Base-by-base conservation (phyloP, 352 stramenopile species). In the Pythium volutum region DNA sequence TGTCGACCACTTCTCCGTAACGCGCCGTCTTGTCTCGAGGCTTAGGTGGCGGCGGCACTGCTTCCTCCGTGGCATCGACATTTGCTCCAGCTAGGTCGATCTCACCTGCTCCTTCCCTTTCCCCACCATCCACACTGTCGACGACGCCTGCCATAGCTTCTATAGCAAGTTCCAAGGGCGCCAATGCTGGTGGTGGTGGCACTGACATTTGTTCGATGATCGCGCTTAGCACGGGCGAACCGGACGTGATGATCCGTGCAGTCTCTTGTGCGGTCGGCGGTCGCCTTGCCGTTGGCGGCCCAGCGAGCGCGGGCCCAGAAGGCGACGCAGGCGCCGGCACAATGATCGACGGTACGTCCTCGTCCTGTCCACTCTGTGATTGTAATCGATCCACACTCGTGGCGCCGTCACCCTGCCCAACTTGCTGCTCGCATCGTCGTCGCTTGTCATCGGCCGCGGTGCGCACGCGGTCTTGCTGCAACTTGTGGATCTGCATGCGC, bases 401-500 rank as follows among this genome's bases (percentile, higher is more conserved):
- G 6, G 11, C 33, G 18, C 15, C 18, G 2, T 41, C 46, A 11
- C 34, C 46, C 29, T 64, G 53, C 23, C n/a, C n/a, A n/a, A n/a
- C n/a, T n/a, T 38, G 47, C 23, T 76, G 58, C 31, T 62, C 26
- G 27, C 62, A 34, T 3, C 36, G 36, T 18, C 50, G 53, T 1
- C 41, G 42, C 51, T 55, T 62, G 20, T 66, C 55, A 1, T 36
- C 52, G 41, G 79, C 73, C 2, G 49, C 64, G 7, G 64, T 43
- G 12, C 55, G 64, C 29, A 68, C 75, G 1, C 77, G 71, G 29
- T 91, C 71, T 45, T 81, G 80, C 39, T 88, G 79, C 14, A 91
- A 49, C 4, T 72, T 71, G 54, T 89, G 81, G 43, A 91, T 83
- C 61, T 91, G 75, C 60, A 89, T 77, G 12, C 80, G 70, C 2